A percentile compares a stretch with the other conserved stretches of the same genome.
Evolutionary conservation across 176 grass and related monocot genomes (phyloP).

Genomic region (Paspalum vaginatum): DNA sequence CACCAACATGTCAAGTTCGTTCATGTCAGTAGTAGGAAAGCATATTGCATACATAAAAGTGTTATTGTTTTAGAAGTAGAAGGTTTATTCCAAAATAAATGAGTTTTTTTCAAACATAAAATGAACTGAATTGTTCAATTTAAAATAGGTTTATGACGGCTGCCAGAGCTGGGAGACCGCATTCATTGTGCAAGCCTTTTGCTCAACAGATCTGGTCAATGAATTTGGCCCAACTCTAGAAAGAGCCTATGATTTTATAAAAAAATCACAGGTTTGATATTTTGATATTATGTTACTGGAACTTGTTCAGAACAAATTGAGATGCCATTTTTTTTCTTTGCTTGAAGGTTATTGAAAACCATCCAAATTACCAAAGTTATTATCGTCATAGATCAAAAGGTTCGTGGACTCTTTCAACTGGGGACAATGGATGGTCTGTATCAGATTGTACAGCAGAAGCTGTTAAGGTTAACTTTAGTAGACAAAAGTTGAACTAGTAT

Average conservation of each 20-base stretch:
- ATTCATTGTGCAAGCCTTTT: background rate
- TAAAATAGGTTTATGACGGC: slow-evolving; percentile 17
- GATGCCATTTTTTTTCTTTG: background rate
- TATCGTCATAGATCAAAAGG: slow-evolving; percentile 17
- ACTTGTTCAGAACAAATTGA: background rate
- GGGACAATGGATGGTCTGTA: background rate
- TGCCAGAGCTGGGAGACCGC: slow-evolving; percentile 17
- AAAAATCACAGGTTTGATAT: slow-evolving; percentile 10
- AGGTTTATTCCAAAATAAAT: background rate
- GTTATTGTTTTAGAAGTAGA: background rate
- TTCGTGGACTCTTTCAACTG: slow-evolving; percentile 17
- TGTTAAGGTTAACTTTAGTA: background rate
- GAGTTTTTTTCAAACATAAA: background rate
- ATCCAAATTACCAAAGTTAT: background rate
- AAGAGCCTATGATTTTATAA: background rate
- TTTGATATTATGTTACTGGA: background rate
- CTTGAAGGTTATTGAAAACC: background rate
- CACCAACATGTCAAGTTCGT: too few relatives aligned
- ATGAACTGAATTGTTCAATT: background rate
- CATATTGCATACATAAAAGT: background rate
- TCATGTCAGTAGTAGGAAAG: too few relatives aligned
- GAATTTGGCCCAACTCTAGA: background rate
- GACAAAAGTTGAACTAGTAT: background rate
- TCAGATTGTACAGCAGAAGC: slow-evolving; percentile 19
- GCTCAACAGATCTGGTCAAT: background rate